phyloP scores from a whole-genome alignment of 805 yeast species.

The Cyberlindnera samutprakarnensis region DNA sequence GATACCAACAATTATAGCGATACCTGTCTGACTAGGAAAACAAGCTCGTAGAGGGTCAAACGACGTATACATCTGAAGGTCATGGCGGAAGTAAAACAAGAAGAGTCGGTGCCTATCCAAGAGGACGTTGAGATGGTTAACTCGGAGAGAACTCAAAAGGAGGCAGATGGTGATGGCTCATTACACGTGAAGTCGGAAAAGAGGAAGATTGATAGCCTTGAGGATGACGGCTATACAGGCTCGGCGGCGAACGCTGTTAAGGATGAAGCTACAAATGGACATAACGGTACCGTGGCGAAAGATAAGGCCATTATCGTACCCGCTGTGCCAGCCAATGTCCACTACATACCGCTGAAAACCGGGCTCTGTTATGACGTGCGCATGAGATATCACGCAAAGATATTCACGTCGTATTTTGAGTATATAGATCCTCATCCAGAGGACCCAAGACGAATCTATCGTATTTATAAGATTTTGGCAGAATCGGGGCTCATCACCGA shows the following conservation, averaged over 20 bases:
- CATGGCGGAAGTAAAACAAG: no score
- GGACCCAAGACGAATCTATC: conserved; percentile 92
- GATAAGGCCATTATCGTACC: conserved; percentile 45
- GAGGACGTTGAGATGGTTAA: no score
- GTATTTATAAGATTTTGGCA: conserved; percentile 88
- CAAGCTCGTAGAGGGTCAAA: no score
- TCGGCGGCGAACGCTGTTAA: not conserved
- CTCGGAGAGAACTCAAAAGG: no score
- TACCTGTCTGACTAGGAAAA: no score
- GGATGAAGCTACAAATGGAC: not conserved
- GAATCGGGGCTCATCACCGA: conserved; percentile 88
- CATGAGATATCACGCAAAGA: conserved; percentile 95
- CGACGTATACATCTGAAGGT: no score
- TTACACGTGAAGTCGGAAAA: conserved; percentile 15
- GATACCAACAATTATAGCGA: no score
- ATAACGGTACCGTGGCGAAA: no score
- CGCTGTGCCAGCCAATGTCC: conserved; percentile 54
- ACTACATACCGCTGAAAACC: conserved; percentile 71
- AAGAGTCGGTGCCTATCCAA: no score
- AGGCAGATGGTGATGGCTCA: no score
- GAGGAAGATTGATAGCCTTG: conserved; percentile 19
- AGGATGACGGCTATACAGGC: no score
- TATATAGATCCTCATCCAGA: conserved; percentile 99
- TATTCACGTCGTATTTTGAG: conserved; percentile 85
- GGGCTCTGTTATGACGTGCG: conserved; percentile 95